These are phyloP conservation scores for Coemansia sp. DNA, from an alignment of 192 early-diverging fungal genomes.

Conservation along the genomic window DNA sequence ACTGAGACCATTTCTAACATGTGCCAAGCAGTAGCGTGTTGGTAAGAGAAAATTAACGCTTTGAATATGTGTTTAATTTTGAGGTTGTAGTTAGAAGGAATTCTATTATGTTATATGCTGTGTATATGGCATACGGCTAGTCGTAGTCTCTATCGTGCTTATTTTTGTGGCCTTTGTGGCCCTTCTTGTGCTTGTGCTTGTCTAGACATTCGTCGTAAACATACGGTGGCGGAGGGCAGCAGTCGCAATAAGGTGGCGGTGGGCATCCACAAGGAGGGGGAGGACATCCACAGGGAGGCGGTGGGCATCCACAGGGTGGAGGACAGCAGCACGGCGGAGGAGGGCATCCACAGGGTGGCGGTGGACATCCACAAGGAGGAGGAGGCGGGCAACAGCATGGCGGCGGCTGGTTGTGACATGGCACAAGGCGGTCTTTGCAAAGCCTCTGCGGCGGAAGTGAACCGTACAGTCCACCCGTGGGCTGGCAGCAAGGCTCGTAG, in stretches of 20 bases:
- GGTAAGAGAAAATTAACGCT: background rate
- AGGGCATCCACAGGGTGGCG: background rate
- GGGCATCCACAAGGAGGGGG: conserved; percentile 25
- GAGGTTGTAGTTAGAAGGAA: background rate
- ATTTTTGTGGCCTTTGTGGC: conserved; percentile 14
- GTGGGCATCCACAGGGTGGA: conserved; percentile 15
- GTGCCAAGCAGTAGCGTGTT: background rate
- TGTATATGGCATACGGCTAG: background rate
- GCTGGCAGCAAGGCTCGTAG: conserved; percentile 37
- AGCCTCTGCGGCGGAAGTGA: conserved; percentile 21
- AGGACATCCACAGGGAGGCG: conserved; percentile 4
- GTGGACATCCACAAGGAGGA: conserved; percentile 4
- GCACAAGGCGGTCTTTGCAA: conserved; percentile 22
- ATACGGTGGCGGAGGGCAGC: conserved; percentile 31
- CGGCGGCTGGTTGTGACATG: conserved; percentile 30
- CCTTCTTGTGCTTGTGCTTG: conserved; percentile 5
- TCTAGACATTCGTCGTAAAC: conserved; percentile 36
- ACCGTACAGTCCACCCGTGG: conserved; percentile 24
- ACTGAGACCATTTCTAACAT: background rate
- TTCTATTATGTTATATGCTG: background rate
- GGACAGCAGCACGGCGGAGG: conserved; percentile 9
- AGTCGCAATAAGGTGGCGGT: conserved; percentile 20
- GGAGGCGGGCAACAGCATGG: background rate
- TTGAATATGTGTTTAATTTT: background rate
- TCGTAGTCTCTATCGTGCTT: background rate